Evolutionary conservation across 2,329 filamentous ascomycete genomes (phyloP).

Genomic region (Penicillium sumatraense): DNA sequence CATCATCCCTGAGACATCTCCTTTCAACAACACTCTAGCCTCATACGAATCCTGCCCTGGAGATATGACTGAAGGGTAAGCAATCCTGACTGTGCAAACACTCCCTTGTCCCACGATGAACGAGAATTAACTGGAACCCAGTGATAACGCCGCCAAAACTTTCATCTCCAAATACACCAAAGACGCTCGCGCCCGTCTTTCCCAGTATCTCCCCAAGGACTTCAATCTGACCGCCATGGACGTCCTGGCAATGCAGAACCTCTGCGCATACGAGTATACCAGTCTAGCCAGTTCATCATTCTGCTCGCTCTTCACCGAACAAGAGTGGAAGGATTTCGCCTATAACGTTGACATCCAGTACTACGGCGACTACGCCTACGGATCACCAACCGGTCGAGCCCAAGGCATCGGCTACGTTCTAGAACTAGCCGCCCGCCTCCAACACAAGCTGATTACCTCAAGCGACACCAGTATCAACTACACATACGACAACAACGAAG

Average conservation of each 20-base stretch:
- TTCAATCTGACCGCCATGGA: constrained; percentile 57
- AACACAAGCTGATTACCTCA: constrained; percentile 51
- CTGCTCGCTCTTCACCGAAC: constrained; percentile 58
- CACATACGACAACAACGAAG: constrained; percentile 51
- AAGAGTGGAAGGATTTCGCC: constrained; percentile 61
- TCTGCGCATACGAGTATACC: constrained; percentile 60
- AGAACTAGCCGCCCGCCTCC: constrained; percentile 56
- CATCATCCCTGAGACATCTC: constrained; percentile 55
- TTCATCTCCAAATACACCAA: constrained; percentile 55
- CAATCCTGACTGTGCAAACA: not conserved
- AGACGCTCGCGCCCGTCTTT: constrained; percentile 52
- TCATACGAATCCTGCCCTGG: constrained; percentile 57
- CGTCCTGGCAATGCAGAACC: constrained; percentile 56
- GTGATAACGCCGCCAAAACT: constrained; percentile 33
- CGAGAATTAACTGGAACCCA: constrained; percentile 11
- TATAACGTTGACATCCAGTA: constrained; percentile 59
- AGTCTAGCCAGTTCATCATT: constrained; percentile 57
- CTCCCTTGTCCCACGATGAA: not conserved
- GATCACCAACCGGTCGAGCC: constrained; percentile 56
- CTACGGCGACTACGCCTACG: constrained; percentile 51
- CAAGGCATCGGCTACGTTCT: constrained; percentile 60
- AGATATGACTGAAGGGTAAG: constrained; percentile 33
- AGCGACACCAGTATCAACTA: constrained; percentile 59
- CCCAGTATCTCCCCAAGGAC: constrained; percentile 51
- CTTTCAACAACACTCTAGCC: constrained; percentile 59